These are phyloP conservation scores for Fraxinus xanthoxyloides DNA, from an alignment of 305 asterid genomes.

Conservation along the genomic window DNA sequence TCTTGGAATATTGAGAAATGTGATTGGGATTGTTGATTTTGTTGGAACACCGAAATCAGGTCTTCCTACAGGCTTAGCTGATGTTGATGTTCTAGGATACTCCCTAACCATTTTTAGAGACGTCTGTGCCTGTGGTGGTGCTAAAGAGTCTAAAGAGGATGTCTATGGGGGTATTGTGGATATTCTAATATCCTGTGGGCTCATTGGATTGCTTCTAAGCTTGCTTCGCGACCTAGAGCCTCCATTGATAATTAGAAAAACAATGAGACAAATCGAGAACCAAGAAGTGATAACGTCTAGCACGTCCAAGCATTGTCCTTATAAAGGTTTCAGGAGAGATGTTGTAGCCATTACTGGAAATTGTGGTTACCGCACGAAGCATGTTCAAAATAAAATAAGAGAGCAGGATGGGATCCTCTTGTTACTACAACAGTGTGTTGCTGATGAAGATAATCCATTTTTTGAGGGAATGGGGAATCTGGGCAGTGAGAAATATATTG, in stretches of 20 bases:
- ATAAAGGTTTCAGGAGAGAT: conserved; percentile 81
- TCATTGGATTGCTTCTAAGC: conserved; percentile 51
- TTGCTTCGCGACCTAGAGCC: conserved; percentile 67
- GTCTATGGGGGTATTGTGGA: conserved; percentile 37
- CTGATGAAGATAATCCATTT: conserved; percentile 83
- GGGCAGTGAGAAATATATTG: conserved; percentile 65
- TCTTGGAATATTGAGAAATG: conserved; percentile 46
- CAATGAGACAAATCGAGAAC: conserved; percentile 32
- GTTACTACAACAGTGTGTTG: conserved; percentile 67
- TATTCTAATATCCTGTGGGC: conserved; percentile 48
- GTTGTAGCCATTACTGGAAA: conserved; percentile 69
- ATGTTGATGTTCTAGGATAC: conserved; percentile 64
- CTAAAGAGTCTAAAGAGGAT: conserved; percentile 23
- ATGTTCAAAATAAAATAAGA: conserved; percentile 70
- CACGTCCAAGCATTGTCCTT: conserved; percentile 51
- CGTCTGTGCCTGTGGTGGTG: conserved; percentile 45
- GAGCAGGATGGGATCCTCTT: conserved; percentile 60
- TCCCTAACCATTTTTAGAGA: conserved; percentile 67
- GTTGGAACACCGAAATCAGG: conserved; percentile 35
- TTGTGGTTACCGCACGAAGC: conserved; percentile 56
- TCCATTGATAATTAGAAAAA: conserved; percentile 56
- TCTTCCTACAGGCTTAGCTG: conserved; percentile 64
- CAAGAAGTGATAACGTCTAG: conserved; percentile 20
- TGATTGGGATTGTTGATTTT: conserved; percentile 42
- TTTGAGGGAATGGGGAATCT: conserved; percentile 93